These are phyloP conservation scores for Schwanniomyces yamadae DNA, from an alignment of 805 yeast species.

Conservation along the genomic window DNA sequence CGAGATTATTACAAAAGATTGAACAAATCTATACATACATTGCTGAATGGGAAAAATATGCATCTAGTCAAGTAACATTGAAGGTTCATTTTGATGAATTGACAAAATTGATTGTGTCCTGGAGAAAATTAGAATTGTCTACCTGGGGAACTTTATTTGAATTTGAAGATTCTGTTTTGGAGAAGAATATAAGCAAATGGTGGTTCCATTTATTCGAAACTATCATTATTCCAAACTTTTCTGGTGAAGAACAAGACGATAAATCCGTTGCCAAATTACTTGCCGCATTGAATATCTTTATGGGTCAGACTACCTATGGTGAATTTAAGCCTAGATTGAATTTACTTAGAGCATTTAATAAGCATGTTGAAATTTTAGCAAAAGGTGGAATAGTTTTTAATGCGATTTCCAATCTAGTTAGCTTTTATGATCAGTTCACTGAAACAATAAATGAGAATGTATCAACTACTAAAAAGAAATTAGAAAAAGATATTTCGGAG, in stretches of 20 bases:
- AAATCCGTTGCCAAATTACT: constrained; percentile 21
- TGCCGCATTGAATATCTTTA: constrained; percentile 67
- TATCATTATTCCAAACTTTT: constrained; percentile 54
- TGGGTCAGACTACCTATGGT: constrained; percentile 76
- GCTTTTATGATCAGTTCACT: constrained; percentile 67
- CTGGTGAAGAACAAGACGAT: constrained; percentile 26
- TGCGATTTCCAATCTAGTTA: constrained; percentile 56
- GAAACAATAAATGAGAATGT: constrained; percentile 49
- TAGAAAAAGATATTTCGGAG: constrained; percentile 81
- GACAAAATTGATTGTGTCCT: constrained; percentile 71
- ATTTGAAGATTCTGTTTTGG: constrained; percentile 54
- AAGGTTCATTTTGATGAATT: constrained; percentile 52
- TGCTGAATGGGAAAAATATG: constrained; percentile 93
- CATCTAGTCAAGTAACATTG: constrained; percentile 73
- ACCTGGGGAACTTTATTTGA: constrained; percentile 80
- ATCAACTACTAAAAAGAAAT: constrained; percentile 43
- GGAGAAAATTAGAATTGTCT: constrained; percentile 86
- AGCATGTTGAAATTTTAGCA: constrained; percentile 44
- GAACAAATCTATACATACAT: constrained; percentile 84
- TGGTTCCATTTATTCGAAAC: constrained; percentile 90
- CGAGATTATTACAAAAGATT: constrained; percentile 71
- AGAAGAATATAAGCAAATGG: constrained; percentile 67
- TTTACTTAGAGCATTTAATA: constrained; percentile 62
- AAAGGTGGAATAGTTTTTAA: constrained; percentile 22
- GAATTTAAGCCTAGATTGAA: constrained; percentile 62